phyloP scores from a whole-genome alignment of 163 green algal genomes.

The Scenedesmus sp. region DNA sequence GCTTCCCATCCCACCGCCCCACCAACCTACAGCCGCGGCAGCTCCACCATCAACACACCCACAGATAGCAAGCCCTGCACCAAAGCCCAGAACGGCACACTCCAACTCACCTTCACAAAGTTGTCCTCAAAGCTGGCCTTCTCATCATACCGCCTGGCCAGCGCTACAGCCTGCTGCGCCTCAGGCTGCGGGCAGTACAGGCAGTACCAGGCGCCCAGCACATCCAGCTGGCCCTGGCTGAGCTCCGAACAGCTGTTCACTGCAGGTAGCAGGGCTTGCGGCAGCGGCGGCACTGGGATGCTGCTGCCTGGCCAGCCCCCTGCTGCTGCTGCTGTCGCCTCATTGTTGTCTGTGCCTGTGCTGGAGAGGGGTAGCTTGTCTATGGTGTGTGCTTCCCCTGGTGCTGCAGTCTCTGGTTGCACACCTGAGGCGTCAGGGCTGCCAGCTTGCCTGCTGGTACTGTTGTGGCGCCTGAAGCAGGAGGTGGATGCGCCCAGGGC shows the following conservation, averaged over 20 bases:
- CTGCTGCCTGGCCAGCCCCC: not conserved
- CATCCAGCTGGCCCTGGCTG: not conserved
- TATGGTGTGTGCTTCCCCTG: not conserved
- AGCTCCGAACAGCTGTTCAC: not conserved
- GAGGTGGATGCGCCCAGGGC: not conserved
- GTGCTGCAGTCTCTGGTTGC: not conserved
- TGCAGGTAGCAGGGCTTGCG: not conserved
- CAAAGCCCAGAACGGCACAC: not conserved
- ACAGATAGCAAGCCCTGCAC: not conserved
- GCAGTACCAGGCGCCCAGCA: slow-evolving; percentile 32
- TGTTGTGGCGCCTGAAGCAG: not conserved
- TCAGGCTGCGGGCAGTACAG: slow-evolving; percentile 39
- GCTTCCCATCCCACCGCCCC: too few relatives aligned
- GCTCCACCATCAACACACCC: not conserved
- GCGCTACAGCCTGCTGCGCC: slow-evolving; percentile 8
- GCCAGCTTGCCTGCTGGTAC: not conserved
- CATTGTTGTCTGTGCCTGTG: not conserved
- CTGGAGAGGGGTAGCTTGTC: not conserved
- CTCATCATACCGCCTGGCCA: not conserved
- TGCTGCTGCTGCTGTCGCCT: not conserved
- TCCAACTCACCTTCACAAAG: slow-evolving; percentile 30
- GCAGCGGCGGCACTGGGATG: not conserved
- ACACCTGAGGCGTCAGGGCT: not conserved
- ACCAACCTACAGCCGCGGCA: too few relatives aligned
- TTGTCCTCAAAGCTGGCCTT: slow-evolving; percentile 51